Base-by-base conservation (phyloP, 1,284 basidiomycete species). In the Leccinum cinnamomeum region DNA sequence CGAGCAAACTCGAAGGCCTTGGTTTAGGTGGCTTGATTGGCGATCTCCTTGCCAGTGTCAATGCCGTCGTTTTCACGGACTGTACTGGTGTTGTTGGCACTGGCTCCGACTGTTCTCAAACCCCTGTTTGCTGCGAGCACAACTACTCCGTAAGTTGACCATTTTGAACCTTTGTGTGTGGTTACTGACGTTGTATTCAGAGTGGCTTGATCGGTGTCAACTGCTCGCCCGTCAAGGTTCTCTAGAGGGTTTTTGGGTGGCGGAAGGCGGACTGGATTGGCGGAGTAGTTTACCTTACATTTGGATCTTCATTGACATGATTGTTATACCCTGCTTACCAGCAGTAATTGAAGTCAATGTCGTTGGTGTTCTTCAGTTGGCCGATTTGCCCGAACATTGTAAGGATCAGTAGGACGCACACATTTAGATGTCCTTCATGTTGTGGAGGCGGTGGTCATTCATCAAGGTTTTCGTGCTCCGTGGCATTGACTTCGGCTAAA, bases 171-270 rank as follows among this genome's bases (percentile, higher is more conserved):
- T 7, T 16, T 16, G 7, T 7, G 7, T 7, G 0, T 16, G 37
- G 37, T 44, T 44, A 2, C 41, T 44, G 4, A 41, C 7, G 16
- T 8, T 5, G 0, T 41, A n/a, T 41, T 41, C 1, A 41, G 39
- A 3, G 12, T 37, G 12, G 12, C 44, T 37, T 37, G 35, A 2
- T 50, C 11, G 12, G 48, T 12, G 0, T 69, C 41, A 64, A 62
- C 5, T 72, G 68, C 37, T 25, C 46, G 0, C 70, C 68, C 16
- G 46, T 72, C 30, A 66, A 63, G 1, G 0, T 61, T 14, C 4
- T n/a, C 3, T 2, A 2, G 8, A 70, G 41, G 66, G 25, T 11
- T 1, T 12, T 10, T 3, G 20, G 7, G 16, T 14, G 6, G 33
- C 4, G 7, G 33, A n/a, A 18, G 16, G 20, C 5, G 1, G 53